Percentiles rank a stretch among this genome's conserved stretches.
phyloP scores from a whole-genome alignment of 192 early-diverging fungal genomes.

The Entomortierella chlamydospora region DNA sequence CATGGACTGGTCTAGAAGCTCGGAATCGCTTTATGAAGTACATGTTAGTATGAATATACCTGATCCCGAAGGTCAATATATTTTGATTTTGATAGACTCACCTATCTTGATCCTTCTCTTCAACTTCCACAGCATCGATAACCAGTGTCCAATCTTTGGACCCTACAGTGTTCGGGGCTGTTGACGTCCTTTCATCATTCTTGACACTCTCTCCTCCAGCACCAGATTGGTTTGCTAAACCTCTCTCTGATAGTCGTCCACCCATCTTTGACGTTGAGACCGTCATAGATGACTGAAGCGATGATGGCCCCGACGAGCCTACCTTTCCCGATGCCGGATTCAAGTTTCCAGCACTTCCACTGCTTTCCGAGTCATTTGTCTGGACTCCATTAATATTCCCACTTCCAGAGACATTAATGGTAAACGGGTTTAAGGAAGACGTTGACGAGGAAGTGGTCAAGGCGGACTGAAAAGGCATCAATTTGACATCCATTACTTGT shows the following conservation, averaged over 20 bases:
- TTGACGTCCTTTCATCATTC: background rate
- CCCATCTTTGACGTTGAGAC: conserved; percentile 7
- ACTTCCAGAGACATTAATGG: background rate
- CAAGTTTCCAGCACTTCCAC: background rate
- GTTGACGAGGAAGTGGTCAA: background rate
- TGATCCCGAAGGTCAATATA: too few species aligned
- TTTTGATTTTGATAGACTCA: too few species aligned
- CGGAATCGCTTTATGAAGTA: conserved; percentile 23
- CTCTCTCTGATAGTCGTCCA: background rate
- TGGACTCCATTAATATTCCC: background rate
- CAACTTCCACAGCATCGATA: conserved; percentile 34
- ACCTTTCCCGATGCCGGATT: background rate
- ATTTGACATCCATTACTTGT: conserved; percentile 43
- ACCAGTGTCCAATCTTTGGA: conserved; percentile 40
- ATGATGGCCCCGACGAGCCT: background rate
- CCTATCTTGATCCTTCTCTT: conserved; percentile 31
- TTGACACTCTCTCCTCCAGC: background rate
- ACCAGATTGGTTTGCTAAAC: background rate
- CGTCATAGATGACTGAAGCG: conserved; percentile 5
- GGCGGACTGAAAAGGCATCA: background rate
- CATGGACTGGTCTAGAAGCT: conserved; percentile 40
- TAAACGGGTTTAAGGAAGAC: background rate
- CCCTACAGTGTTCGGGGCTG: background rate
- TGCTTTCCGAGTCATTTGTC: background rate
- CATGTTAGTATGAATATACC: background rate